Percentiles rank a stretch among this genome's conserved stretches.
Conservation (phyloP, 352 stramenopile species). For the Nothophytophthora sp. region DNA sequence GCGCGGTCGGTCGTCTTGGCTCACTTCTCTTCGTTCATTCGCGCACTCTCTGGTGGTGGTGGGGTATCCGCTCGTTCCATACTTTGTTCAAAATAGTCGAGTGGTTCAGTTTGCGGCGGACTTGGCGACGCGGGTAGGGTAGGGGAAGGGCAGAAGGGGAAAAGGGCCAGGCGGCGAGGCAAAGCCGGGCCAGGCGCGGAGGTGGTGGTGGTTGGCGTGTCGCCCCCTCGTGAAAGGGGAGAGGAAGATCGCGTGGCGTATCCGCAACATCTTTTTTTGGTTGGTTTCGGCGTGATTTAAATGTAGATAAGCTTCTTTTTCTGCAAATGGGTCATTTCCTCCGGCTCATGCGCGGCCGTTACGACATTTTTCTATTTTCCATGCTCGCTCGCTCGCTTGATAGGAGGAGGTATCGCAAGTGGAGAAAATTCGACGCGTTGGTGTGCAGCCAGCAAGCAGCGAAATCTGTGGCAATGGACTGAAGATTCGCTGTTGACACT, state of each 20-base stretch:
- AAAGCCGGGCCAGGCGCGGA: neutral
- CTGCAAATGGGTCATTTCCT: no score
- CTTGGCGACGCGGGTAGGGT: constrained; percentile 2
- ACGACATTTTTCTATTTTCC: neutral
- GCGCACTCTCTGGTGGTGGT: neutral
- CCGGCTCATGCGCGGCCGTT: no score
- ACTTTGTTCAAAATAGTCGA: neutral
- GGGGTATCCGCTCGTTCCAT: neutral
- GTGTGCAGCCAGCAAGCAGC: no score
- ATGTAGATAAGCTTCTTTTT: no score
- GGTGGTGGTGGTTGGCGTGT: neutral
- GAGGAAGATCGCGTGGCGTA: neutral
- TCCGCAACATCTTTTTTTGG: neutral
- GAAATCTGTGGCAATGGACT: no score
- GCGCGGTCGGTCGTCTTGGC: no score
- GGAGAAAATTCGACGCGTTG: no score
- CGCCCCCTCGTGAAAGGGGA: neutral
- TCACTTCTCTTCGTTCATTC: neutral
- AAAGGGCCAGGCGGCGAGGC: no score
- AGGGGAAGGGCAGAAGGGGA: constrained; percentile 7
- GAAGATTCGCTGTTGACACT: no score
- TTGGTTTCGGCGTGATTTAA: neutral
- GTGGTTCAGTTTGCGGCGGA: constrained; percentile 30
- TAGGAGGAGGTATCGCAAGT: no score
- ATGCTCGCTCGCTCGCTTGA: no score